Evolutionary conservation across 495 filamentous ascomycete genomes (phyloP).

Genomic region (Xeromyces bisporus): DNA sequence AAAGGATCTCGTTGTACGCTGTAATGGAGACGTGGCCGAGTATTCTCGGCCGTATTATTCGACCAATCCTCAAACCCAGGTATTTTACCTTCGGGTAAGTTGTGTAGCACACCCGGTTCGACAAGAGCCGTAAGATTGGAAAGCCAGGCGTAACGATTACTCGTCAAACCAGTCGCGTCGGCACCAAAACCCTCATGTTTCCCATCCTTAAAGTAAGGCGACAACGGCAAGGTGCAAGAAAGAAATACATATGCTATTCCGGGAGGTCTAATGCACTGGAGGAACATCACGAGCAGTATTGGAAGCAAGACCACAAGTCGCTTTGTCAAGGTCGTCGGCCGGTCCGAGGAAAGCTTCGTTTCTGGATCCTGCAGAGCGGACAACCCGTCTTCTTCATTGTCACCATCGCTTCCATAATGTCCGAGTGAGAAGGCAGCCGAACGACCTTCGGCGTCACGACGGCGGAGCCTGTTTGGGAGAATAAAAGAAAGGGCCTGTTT

Average conservation of each 20-base stretch:
- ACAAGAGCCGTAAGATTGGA: slow-evolving; percentile 9
- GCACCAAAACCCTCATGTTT: not conserved
- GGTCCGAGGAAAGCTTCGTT: slow-evolving; percentile 1
- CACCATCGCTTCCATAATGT: slow-evolving; percentile 10
- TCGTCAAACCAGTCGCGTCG: not conserved
- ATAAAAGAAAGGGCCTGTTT: not conserved
- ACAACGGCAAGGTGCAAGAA: slow-evolving; percentile 9
- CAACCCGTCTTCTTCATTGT: slow-evolving; percentile 3
- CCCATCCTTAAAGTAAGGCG: slow-evolving; percentile 9
- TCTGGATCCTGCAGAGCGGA: too few relatives aligned
- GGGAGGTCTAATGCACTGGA: slow-evolving; percentile 9
- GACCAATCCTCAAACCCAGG: slow-evolving; percentile 16
- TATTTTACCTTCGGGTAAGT: slow-evolving; percentile 10
- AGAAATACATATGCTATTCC: slow-evolving; percentile 10
- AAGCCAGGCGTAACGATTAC: slow-evolving; percentile 4
- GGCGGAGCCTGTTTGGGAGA: too few relatives aligned
- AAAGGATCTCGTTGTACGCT: too few relatives aligned
- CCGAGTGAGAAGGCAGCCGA: slow-evolving; percentile 5
- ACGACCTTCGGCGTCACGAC: slow-evolving; percentile 4
- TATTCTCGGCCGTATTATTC: too few relatives aligned
- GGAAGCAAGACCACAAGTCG: slow-evolving; percentile 7
- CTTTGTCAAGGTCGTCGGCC: too few relatives aligned
- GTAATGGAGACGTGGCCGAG: too few relatives aligned
- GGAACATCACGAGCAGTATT: slow-evolving; percentile 5
- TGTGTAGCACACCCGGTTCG: slow-evolving; percentile 7